Evolutionary conservation across 352 stramenopile species (phyloP), one percentile per base, ranked within the genome.

Genomic region (Phytophthora litchii): DNA sequence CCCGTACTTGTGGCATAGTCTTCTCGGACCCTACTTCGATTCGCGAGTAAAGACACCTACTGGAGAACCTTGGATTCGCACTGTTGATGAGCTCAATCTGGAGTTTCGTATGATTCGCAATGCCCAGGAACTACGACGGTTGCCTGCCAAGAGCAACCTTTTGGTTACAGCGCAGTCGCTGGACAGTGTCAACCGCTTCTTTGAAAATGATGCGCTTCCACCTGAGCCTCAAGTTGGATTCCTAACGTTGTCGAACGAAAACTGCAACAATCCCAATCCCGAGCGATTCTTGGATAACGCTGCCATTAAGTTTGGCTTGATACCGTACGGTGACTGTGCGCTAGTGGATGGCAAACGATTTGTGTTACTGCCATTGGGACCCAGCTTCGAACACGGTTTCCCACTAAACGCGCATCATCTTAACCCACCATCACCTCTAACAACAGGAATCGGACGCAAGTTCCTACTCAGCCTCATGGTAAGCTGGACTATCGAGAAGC

Each of bases 401-500:
- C 78, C 78, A 0, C 60, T 77, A 5, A 88, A 88, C 20, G 64
- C 70, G 0, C 76, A 88, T 45, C 48, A 62, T 16, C 46, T 71
- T 2, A 65, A 67, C 4, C 37, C 45, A n/a, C 66, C 60, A 0
- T 41, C 51, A 1, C 52, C 59, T 35, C 37, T 61, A 35, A 36
- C 34, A 20, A 32, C 55, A 51, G 62, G 55, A 10, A 54, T 66
- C n/a, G 55, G 62, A 3, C 60, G 67, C 13, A 74, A 68, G 40
- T 77, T 74, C 12, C 41, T 88, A 38, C 56, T 88, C 6, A 88
- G 85, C 37, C 58, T 88, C 54, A 85, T 88, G 71, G 76, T 86
- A 44, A 88, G 78, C 60, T 88, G 74, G 76, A 86, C 78, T 8
- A 67, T 80, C 12, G 74, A 81, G 47, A 88, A 88, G 55, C 78